phyloP scores from a whole-genome alignment of 225 moss, liverwort and hornwort species.

The Rhytidiadelphus loreus region DNA sequence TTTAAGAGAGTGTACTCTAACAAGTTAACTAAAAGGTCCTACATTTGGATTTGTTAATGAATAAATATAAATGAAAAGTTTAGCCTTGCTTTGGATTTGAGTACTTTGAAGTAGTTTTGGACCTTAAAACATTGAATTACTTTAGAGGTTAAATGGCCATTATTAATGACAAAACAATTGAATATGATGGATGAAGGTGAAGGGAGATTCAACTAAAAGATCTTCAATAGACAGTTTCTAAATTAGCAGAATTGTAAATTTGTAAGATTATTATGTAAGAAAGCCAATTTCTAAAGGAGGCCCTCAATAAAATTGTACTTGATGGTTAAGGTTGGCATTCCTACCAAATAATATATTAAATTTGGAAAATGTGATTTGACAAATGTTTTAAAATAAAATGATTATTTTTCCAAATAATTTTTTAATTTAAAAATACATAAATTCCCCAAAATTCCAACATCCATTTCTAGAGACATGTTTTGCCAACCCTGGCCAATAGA shows the following conservation, averaged over 20 bases:
- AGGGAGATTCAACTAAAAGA: not conserved
- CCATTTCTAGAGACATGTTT: not conserved
- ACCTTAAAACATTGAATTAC: too few relatives aligned
- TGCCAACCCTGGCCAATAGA: too few relatives aligned
- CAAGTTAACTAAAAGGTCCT: too few relatives aligned
- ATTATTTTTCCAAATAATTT: not conserved
- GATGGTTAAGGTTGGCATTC: not conserved
- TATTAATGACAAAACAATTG: not conserved
- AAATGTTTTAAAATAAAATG: not conserved
- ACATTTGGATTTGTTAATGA: too few relatives aligned
- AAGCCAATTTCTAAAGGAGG: not conserved
- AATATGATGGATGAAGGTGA: too few relatives aligned
- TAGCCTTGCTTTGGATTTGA: too few relatives aligned
- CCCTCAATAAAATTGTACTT: not conserved
- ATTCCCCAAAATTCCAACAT: rapidly evolving
- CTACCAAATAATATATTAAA: not conserved
- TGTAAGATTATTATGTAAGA: not conserved
- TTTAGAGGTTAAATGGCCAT: too few relatives aligned
- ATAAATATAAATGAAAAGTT: too few relatives aligned
- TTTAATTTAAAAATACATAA: not conserved
- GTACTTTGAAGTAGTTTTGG: too few relatives aligned
- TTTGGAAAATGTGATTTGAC: not conserved
- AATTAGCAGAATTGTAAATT: not conserved
- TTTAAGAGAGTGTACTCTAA: too few relatives aligned
- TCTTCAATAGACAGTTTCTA: not conserved